Conservation (phyloP, 1,139 yeast species). For the Kodamaea derodonti region DNA sequence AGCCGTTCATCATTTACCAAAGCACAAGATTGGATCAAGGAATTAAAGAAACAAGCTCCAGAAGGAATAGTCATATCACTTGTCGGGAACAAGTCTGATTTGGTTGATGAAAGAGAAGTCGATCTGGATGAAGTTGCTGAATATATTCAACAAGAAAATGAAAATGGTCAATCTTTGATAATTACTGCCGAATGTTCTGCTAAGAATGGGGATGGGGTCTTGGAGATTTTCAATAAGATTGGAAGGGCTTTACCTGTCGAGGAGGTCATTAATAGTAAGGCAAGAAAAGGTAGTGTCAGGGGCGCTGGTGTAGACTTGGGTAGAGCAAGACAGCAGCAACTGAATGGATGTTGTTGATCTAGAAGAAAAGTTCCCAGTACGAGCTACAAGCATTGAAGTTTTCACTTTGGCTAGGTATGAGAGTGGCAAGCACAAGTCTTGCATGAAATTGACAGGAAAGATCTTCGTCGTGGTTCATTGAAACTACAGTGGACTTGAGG, state of each 20-base stretch:
- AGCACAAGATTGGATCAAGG: constrained; percentile 96
- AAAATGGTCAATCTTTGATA: constrained; percentile 21
- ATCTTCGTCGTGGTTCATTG: too few relatives aligned
- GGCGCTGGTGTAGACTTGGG: constrained; percentile 38
- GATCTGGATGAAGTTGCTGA: constrained; percentile 32
- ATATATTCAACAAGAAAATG: constrained; percentile 30
- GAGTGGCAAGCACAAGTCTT: too few relatives aligned
- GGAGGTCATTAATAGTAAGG: constrained; percentile 28
- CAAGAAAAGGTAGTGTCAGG: constrained; percentile 20
- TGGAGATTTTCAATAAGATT: constrained; percentile 39
- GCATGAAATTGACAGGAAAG: too few relatives aligned
- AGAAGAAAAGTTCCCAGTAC: too few relatives aligned
- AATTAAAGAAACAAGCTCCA: constrained; percentile 85
- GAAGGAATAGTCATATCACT: constrained; percentile 61
- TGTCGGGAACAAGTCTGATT: constrained; percentile 54
- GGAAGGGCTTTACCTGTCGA: constrained; percentile 46
- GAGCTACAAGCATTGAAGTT: too few relatives aligned
- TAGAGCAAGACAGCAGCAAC: constrained; percentile 25
- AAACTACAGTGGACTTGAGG: too few relatives aligned
- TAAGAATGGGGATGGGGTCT: constrained; percentile 44
- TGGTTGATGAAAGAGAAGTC: constrained; percentile 48
- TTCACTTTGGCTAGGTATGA: too few relatives aligned
- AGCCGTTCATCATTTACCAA: constrained; percentile 65
- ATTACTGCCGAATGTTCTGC: constrained; percentile 46
- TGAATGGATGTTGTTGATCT: constrained; percentile 27